Conservation (phyloP, 1,284 basidiomycete species). For the Volvariella volvacea region DNA sequence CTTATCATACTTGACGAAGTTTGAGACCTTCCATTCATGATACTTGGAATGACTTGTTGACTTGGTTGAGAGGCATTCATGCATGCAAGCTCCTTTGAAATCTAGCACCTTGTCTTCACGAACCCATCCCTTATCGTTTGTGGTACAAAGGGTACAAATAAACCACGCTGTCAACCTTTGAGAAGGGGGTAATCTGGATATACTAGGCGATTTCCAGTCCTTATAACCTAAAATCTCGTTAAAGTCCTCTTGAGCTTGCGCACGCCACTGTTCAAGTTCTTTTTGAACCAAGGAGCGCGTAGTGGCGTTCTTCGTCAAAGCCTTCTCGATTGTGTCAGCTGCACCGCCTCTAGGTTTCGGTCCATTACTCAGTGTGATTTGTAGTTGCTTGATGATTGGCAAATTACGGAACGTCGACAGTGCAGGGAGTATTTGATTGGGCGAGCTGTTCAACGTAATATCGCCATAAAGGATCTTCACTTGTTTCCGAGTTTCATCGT, state of each 20-base stretch:
- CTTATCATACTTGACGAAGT: constrained; percentile 44
- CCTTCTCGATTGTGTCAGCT: not conserved
- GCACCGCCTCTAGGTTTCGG: not conserved
- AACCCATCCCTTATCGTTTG: constrained; percentile 15
- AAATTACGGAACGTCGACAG: constrained; percentile 6
- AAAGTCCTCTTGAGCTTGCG: constrained; percentile 26
- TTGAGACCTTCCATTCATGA: constrained; percentile 31
- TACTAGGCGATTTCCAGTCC: constrained; percentile 34
- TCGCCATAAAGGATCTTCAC: not conserved
- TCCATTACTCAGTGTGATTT: not conserved
- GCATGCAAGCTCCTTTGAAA: constrained; percentile 39
- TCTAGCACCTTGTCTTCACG: constrained; percentile 22
- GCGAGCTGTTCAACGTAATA: too few relatives aligned
- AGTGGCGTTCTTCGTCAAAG: not conserved
- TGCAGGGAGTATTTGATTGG: constrained; percentile 1
- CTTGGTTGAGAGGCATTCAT: constrained; percentile 30
- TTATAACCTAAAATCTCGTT: constrained; percentile 33
- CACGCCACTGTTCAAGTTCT: constrained; percentile 38
- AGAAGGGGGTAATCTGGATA: constrained; percentile 34
- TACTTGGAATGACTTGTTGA: constrained; percentile 9
- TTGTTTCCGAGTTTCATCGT: not conserved
- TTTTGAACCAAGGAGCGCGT: constrained; percentile 27
- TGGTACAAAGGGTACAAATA: constrained; percentile 34
- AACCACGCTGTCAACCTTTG: constrained; percentile 46
- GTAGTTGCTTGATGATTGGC: not conserved